A percentile compares a stretch with the other conserved stretches of the same genome.
Evolutionary conservation across 1,284 basidiomycete genomes (phyloP).

Genomic region (Athelia psychrophila): DNA sequence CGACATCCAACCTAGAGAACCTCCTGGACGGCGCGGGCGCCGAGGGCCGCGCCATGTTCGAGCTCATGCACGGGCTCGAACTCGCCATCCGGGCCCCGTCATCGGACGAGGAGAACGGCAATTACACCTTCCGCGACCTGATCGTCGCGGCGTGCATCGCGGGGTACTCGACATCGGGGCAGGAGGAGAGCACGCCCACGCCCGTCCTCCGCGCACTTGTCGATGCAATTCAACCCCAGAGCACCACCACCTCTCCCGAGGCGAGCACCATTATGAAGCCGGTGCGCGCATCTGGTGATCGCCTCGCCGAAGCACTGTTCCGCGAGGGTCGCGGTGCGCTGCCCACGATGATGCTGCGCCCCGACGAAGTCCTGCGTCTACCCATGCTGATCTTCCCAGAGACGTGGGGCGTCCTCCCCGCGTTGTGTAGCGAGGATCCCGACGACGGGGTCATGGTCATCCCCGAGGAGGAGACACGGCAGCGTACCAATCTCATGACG

Average conservation of each 20-base stretch:
- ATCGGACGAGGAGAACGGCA: constrained; percentile 9
- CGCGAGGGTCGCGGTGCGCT: constrained; percentile 33
- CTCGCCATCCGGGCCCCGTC: constrained; percentile 24
- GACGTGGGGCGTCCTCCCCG: constrained; percentile 33
- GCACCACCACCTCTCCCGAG: constrained; percentile 14
- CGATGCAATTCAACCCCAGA: constrained; percentile 13
- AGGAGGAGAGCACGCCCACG: constrained; percentile 4
- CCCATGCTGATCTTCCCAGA: constrained; percentile 33
- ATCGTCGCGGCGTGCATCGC: constrained; percentile 32
- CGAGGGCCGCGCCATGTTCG: too few species aligned
- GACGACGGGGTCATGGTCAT: constrained; percentile 10
- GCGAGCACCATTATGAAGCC: constrained; percentile 26
- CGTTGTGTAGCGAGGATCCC: constrained; percentile 22
- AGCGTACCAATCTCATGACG: constrained; percentile 38
- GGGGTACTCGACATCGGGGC: constrained; percentile 16
- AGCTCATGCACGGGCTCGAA: constrained; percentile 18
- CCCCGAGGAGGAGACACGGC: constrained; percentile 17
- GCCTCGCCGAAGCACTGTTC: constrained; percentile 27
- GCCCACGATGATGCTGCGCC: constrained; percentile 42
- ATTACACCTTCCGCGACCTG: constrained; percentile 29
- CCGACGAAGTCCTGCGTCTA: constrained; percentile 36
- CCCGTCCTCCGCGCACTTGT: constrained; percentile 9
- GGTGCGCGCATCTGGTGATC: constrained; percentile 30
- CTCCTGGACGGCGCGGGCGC: background rate
- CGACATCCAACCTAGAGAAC: constrained; percentile 35